Conservation (phyloP, 2,329 filamentous ascomycete genomes). For the Fusarium sp. region DNA sequence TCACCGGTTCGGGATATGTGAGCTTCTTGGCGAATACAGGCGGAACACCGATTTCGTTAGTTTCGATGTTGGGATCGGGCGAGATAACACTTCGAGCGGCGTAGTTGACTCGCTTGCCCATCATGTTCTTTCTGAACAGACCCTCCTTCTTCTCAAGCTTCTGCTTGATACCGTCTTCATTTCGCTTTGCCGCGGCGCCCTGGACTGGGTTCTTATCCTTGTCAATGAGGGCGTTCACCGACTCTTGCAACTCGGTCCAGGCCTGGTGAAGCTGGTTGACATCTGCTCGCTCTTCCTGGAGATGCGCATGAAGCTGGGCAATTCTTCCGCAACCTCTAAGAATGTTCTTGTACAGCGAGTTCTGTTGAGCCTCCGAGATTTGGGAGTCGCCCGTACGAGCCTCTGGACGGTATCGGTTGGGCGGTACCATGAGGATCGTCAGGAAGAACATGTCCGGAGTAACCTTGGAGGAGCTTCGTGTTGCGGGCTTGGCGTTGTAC, state of each 20-base stretch:
- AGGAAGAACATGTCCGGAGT: conserved; percentile 95
- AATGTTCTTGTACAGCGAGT: conserved; percentile 87
- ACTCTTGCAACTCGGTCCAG: conserved; percentile 86
- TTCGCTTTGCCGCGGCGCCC: conserved; percentile 79
- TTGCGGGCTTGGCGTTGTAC: conserved; percentile 79
- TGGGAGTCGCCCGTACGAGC: conserved; percentile 83
- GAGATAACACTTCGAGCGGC: conserved; percentile 98
- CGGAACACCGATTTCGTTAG: conserved; percentile 97
- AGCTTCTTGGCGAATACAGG: conserved; percentile 97
- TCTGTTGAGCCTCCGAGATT: conserved; percentile 89
- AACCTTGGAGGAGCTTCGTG: conserved; percentile 68
- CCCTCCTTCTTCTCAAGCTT: conserved; percentile 99
- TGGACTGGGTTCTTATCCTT: conserved; percentile 86
- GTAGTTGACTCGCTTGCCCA: conserved; percentile 99
- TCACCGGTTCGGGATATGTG: conserved; percentile 97
- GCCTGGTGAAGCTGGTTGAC: conserved; percentile 84
- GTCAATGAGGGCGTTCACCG: conserved; percentile 93
- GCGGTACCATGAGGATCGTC: conserved; percentile 85
- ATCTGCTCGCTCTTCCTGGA: conserved; percentile 60
- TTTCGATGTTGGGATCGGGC: conserved; percentile 98
- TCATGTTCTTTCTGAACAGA: conserved; percentile 99
- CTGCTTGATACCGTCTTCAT: conserved; percentile 97
- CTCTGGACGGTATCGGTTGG: conserved; percentile 91
- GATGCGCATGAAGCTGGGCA: conserved; percentile 70
- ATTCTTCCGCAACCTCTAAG: conserved; percentile 80